Evolutionary conservation across 352 stramenopile species (phyloP), one percentile per base, ranked within the genome.

Genomic region (Globisporangium camurandrum): DNA sequence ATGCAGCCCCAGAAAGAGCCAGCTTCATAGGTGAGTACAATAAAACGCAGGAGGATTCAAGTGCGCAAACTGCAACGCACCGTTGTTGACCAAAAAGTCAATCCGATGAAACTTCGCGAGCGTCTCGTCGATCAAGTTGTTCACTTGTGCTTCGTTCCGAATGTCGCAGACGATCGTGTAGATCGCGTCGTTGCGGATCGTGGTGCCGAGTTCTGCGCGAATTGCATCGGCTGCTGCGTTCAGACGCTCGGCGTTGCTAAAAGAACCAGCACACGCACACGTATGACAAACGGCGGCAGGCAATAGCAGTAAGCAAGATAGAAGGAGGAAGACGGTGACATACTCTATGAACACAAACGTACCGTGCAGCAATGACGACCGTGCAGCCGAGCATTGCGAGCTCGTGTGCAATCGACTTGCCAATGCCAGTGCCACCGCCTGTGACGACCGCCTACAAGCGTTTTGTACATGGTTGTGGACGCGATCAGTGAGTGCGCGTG

Each of bases 51-150:
- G 26, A 40, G 7, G 5, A 41, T 3, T 28, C 2, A 4, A 31
- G 4, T 50, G 26, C 20, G 22, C 20, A 8, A 9, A 39, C 28
- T 6, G 2, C 16, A 1, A 23, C 50, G 19, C 33, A 83, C 74
- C 88, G 61, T 98, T 98, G 69, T 98, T 97, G 16, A 98, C 70
- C 26, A 98, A 65, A 44, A 96, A 88, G 63, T 98, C 75, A 27
- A 98, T 69, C 24, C 77, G 71, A 44, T 84, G 78, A 61, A 79
- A 95, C 51, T 76, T 85, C 54, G 77, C 62, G 41, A 97, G 53
- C 30, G 70, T 81, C 33, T 70, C 66, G 41, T 81, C 68, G n/a
- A 92, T 51, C 26, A 96, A 66, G 41, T 72, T 71, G 37, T 74
- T 51, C 45, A 96, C 68, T 51, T 89, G 65, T 16, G 83, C 63